A percentile compares a stretch with the other conserved stretches of the same genome.
Conservation (phyloP, 495 filamentous ascomycete species). For the Daldinia bambusicola region DNA sequence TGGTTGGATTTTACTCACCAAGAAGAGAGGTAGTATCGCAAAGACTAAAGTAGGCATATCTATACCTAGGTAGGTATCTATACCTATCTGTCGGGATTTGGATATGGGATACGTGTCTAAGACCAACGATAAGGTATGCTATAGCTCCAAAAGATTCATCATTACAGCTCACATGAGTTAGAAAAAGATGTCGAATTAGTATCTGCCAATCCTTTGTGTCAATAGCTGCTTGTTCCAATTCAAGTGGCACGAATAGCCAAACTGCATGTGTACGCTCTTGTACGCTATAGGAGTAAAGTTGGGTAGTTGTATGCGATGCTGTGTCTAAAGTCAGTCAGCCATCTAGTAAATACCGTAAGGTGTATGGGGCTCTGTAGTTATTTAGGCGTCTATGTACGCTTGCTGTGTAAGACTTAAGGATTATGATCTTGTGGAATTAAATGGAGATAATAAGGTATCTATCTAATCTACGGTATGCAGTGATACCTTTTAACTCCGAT, state of each 20-base stretch:
- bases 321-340: no score
- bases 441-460: slow-evolving; percentile 8
- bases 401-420: not conserved
- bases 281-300: not conserved
- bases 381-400: not conserved
- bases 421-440: not conserved
- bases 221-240: not conserved
- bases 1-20: slow-evolving; percentile 12
- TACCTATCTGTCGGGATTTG: not conserved
- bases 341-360: no score
- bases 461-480: not conserved
- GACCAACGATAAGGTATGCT: not conserved
- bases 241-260: not conserved
- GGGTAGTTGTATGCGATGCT: not conserved
- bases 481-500: not conserved
- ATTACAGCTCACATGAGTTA: not conserved
- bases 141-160: not conserved
- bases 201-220: not conserved
- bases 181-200: not conserved
- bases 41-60: slow-evolving; percentile 1
- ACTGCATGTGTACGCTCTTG: not conserved
- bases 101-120: not conserved
- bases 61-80: no score
- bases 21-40: slow-evolving; percentile 7
- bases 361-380: no score